These are phyloP conservation scores for Bruguiera hainesii DNA, from an alignment of 441 rosid species.

Conservation along the genomic window DNA sequence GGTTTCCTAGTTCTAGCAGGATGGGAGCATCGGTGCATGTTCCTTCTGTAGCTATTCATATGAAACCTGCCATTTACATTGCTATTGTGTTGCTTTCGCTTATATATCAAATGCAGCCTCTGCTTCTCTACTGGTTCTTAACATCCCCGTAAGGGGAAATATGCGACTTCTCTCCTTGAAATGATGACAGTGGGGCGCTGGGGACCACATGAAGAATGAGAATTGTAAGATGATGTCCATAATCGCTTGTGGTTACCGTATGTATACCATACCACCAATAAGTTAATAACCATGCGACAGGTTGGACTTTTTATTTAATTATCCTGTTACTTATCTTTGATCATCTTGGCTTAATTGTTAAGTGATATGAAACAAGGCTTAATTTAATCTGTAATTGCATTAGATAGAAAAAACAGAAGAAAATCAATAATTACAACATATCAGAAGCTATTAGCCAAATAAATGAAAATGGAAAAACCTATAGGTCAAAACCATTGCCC, in stretches of 20 bases:
- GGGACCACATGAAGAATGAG: no score
- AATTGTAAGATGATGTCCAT: no score
- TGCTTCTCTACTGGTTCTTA: neutral
- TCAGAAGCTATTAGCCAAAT: neutral
- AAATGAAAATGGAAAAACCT: constrained; percentile 11
- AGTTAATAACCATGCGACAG: no score
- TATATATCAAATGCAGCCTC: constrained; percentile 22
- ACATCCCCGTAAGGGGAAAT: neutral
- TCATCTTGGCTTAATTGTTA: neutral
- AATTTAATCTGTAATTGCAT: neutral
- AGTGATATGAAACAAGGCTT: neutral
- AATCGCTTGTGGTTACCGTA: no score
- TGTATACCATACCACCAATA: no score
- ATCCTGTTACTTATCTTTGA: no score
- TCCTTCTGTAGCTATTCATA: constrained; percentile 27
- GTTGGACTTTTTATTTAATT: no score
- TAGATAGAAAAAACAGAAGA: neutral
- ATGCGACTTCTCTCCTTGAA: no score
- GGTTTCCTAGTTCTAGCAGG: constrained; percentile 24
- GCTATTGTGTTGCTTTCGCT: constrained; percentile 27
- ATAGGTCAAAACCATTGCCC: constrained; percentile 21
- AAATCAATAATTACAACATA: constrained; percentile 29
- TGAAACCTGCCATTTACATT: constrained; percentile 28
- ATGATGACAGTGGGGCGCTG: no score
- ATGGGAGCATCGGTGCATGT: constrained; percentile 27